Conservation (phyloP, 768 basidiomycete genomes). For the Pleurotus salmoneostramineus region DNA sequence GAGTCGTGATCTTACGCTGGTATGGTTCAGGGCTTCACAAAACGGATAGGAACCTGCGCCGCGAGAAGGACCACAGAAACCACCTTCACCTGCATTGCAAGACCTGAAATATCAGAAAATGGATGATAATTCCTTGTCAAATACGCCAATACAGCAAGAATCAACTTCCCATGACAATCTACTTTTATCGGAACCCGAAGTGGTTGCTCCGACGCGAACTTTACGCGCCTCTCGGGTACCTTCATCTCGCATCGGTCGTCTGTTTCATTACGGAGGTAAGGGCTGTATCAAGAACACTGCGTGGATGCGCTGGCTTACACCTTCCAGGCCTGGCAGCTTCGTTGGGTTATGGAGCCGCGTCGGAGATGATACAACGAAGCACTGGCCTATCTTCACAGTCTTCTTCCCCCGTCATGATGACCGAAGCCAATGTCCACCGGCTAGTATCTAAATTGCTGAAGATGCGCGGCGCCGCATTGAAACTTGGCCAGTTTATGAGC, state of each 20-base stretch:
- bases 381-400: constrained; percentile 26
- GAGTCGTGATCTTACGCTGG: too few relatives aligned
- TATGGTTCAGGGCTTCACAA: too few relatives aligned
- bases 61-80: too few relatives aligned
- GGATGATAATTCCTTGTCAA: too few relatives aligned
- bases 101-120: too few relatives aligned
- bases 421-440: constrained; percentile 85
- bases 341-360: constrained; percentile 83
- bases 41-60: too few relatives aligned
- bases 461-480: constrained; percentile 96
- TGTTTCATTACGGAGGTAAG: constrained; percentile 92
- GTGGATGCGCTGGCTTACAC: neutral
- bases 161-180: neutral
- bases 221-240: constrained; percentile 86
- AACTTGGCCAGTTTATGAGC: constrained; percentile 95
- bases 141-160: neutral
- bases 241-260: constrained; percentile 79
- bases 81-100: too few relatives aligned
- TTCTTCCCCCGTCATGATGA: constrained; percentile 69
- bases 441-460: constrained; percentile 89
- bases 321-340: constrained; percentile 83
- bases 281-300: neutral
- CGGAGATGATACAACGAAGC: constrained; percentile 77
- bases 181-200: constrained; percentile 9
- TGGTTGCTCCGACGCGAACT: constrained; percentile 29